phyloP scores from a whole-genome alignment of 441 rosid genomes.

The Breynia disticha region DNA sequence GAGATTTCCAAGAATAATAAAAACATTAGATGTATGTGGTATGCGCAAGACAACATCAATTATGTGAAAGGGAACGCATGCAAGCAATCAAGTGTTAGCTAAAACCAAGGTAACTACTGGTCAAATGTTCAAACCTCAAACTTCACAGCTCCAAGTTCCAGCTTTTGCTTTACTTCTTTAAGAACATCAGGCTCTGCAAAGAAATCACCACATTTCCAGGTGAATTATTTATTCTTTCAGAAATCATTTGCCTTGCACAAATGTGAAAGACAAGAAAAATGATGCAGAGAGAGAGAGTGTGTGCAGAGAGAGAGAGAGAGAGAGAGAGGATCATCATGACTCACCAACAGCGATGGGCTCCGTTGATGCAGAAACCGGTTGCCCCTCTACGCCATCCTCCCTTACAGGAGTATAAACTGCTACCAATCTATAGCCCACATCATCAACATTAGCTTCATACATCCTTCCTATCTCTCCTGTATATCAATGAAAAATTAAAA shows the following conservation, averaged over 20 bases:
- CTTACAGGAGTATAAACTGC: constrained; percentile 86
- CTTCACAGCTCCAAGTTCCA: constrained; percentile 86
- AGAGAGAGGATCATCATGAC: constrained; percentile 12
- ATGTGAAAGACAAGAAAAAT: too few species aligned
- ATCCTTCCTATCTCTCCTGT: constrained; percentile 89
- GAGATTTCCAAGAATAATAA: constrained; percentile 2
- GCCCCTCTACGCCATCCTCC: constrained; percentile 95
- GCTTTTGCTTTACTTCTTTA: constrained; percentile 88
- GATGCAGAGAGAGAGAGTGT: too few species aligned
- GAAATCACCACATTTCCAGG: constrained; percentile 7
- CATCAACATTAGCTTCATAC: constrained; percentile 99
- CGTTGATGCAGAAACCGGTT: constrained; percentile 91
- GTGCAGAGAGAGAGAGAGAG: background rate
- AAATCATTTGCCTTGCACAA: too few species aligned
- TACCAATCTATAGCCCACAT: constrained; percentile 91
- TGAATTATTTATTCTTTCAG: too few species aligned
- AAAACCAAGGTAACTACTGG: background rate
- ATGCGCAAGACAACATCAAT: too few species aligned
- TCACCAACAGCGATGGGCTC: constrained; percentile 92
- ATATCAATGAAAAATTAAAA: constrained; percentile 16
- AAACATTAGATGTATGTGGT: background rate
- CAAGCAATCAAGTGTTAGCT: background rate
- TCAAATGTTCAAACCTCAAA: constrained; percentile 58
- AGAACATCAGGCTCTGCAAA: constrained; percentile 89
- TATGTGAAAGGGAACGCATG: too few species aligned